These are phyloP conservation scores for Yamadazyma oceani DNA, from an alignment of 1,139 yeast species.

Conservation along the genomic window DNA sequence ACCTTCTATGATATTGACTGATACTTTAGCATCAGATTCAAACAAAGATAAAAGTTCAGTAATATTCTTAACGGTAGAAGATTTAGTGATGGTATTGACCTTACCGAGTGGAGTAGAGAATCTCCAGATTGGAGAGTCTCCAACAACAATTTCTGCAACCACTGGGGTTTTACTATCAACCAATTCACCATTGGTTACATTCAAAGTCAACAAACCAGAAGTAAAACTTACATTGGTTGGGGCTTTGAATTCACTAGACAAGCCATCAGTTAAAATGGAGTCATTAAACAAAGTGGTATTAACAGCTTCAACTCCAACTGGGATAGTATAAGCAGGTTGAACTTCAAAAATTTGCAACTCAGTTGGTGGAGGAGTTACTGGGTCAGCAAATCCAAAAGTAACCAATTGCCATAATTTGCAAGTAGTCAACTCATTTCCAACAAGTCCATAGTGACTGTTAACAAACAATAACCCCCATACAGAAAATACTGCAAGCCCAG, in stretches of 20 bases:
- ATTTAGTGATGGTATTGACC: constrained; percentile 16
- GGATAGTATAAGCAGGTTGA: constrained; percentile 13
- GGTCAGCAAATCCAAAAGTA: constrained; percentile 7
- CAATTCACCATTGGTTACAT: constrained; percentile 19
- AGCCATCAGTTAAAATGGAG: constrained; percentile 13
- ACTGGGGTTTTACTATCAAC: constrained; percentile 14
- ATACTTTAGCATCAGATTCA: constrained; percentile 12
- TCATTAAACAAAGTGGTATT: constrained; percentile 17
- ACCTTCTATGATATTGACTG: constrained; percentile 21
- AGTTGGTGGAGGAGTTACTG: constrained; percentile 13
- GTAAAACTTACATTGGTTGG: constrained; percentile 21
- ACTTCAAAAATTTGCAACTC: constrained; percentile 21
- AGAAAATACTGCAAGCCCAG: background rate
- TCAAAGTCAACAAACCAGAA: constrained; percentile 23
- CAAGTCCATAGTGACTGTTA: background rate
- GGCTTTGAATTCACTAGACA: constrained; percentile 15
- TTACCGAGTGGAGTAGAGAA: constrained; percentile 22
- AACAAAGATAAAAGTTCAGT: constrained; percentile 22
- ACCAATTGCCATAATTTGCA: background rate
- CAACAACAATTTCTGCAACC: constrained; percentile 23
- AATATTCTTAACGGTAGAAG: constrained; percentile 22
- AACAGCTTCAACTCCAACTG: constrained; percentile 12
- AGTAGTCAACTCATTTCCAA: too few relatives aligned
- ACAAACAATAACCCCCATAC: background rate
- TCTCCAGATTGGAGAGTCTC: constrained; percentile 25